Evolutionary conservation across 371 early-diverging fungal species (phyloP), one percentile per base, ranked within the genome.

Genomic region (Choanephora cucurbitarum): DNA sequence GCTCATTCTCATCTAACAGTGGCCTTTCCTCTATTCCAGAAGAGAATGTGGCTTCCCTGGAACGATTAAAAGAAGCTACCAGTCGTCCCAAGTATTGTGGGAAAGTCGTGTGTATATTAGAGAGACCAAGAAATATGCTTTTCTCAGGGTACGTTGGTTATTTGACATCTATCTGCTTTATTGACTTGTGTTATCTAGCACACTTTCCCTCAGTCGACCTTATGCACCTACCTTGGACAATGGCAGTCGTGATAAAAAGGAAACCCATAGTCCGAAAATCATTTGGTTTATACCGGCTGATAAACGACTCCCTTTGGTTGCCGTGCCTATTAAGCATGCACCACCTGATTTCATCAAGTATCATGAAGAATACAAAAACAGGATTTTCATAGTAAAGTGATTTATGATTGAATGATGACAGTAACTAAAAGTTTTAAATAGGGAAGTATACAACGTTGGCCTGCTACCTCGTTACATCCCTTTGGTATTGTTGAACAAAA

Each of bases 241-340:
- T 45, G 54, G 51, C 1, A 57, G 44, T n/a, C 52, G 48, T n/a
- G 65, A 65, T 14, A 67, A 70, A 41, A 65, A 57, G 21, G 66
- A 63, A 7, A 13, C 19, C 10, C 53, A 58, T 28, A 8, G 50
- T 13, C 70, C 72, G 19, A 67, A 66, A 21, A 66, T 75, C 8
- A 66, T 70, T 34, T 90, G 89, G 89, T 83, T 90, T 64, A 71
- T 72, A 58, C 88, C 90, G 18, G 68, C 73, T 15, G 88, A 88
- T 58, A 72, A 74, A 24, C 80, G 86, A 0, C 55, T 84, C n/a
- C 91, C 90, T 1, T 64, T 80, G 5, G 75, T 91, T 31, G 69
- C 77, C 0, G 73, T 90, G 7, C 79, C 84, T 0, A 60, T 67
- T 19, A 67, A 70, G 34, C 55, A 69, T 33, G 77, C 69, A 6